phyloP scores from a whole-genome alignment of 139 green algal species.

The Micromonas pusilla region DNA sequence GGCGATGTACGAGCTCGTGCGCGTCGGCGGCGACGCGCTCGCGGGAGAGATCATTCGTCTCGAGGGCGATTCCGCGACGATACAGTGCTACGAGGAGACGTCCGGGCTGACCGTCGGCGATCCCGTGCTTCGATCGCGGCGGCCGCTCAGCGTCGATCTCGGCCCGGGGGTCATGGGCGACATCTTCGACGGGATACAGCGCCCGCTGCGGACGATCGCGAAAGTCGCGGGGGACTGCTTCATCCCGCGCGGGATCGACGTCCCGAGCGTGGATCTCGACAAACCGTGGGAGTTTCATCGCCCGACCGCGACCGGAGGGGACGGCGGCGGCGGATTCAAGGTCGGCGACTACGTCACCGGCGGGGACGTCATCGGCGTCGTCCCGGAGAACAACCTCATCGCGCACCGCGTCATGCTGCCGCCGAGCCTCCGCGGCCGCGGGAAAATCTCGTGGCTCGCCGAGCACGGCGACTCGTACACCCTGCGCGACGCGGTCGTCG shows the following conservation, averaged over 20 bases:
- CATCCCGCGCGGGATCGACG: slow-evolving; percentile 92
- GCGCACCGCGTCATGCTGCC: slow-evolving; percentile 89
- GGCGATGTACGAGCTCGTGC: slow-evolving; percentile 98
- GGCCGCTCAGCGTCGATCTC: slow-evolving; percentile 89
- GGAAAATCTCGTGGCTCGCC: slow-evolving; percentile 83
- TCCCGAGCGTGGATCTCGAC: slow-evolving; percentile 76
- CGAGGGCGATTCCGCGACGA: slow-evolving; percentile 92
- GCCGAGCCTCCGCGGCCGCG: slow-evolving; percentile 68
- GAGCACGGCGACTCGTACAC: slow-evolving; percentile 83
- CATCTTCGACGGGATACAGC: slow-evolving; percentile 98
- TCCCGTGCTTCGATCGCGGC: slow-evolving; percentile 70
- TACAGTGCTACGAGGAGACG: slow-evolving; percentile 97
- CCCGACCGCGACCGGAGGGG: not conserved
- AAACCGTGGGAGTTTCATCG: slow-evolving; percentile 82
- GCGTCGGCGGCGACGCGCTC: slow-evolving; percentile 84
- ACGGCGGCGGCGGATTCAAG: slow-evolving; percentile 39
- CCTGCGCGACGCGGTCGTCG: slow-evolving; percentile 66
- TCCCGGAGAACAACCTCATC: slow-evolving; percentile 92
- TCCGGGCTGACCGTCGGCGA: slow-evolving; percentile 91
- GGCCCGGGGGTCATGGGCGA: slow-evolving; percentile 91
- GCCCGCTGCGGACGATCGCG: slow-evolving; percentile 91
- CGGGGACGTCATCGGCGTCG: slow-evolving; percentile 87
- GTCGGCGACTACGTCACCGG: slow-evolving; percentile 84
- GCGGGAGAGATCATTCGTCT: slow-evolving; percentile 99
- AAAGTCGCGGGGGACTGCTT: slow-evolving; percentile 72